Evolutionary conservation across 352 stramenopile genomes (phyloP), one percentile per base, ranked within the genome.

Genomic region (Phytophthora sp.): DNA sequence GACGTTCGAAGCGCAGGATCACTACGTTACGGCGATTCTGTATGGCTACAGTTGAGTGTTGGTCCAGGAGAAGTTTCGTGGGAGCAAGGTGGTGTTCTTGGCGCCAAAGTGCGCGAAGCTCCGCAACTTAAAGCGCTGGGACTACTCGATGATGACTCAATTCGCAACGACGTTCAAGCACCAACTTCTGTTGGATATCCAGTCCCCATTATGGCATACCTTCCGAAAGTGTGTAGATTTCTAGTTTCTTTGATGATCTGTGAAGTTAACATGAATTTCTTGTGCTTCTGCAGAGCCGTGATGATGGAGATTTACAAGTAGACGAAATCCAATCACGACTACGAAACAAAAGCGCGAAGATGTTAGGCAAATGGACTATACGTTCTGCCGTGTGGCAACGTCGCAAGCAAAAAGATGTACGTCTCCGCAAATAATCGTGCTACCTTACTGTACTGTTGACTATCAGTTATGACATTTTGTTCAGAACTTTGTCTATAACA

Each of bases 401-500:
- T 1, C 70, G 74, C 12, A 76, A 71, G 20, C 66, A 72, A 31
- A 72, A 74, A 50, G 81, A 92, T 50, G 79, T 91, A 76, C 48
- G 76, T 64, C 6, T 32, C n/a, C n/a, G n/a, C n/a, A n/a, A n/a
- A n/a, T n/a, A n/a, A n/a, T n/a, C n/a, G n/a, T n/a, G n/a, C n/a
- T n/a, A n/a, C n/a, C n/a, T n/a, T n/a, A n/a, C n/a, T n/a, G n/a
- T n/a, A n/a, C n/a, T n/a, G n/a, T n/a, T n/a, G n/a, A n/a, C n/a
- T n/a, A n/a, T n/a, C n/a, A n/a, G n/a, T n/a, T n/a, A n/a, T n/a
- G n/a, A n/a, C n/a, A 32, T 30, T 17, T 51, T 35, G 12, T 23
- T n/a, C 49, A 92, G 83, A 80, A 78, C 24, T 93, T 89, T 49
- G 84, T 93, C 23, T 91, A 91, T 73, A 94, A 92, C 69, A 85